Percentiles rank a stretch among this genome's conserved stretches.
These are phyloP conservation scores for Kluyveromyces siamensis DNA, from an alignment of 805 yeast species.

Conservation along the genomic window DNA sequence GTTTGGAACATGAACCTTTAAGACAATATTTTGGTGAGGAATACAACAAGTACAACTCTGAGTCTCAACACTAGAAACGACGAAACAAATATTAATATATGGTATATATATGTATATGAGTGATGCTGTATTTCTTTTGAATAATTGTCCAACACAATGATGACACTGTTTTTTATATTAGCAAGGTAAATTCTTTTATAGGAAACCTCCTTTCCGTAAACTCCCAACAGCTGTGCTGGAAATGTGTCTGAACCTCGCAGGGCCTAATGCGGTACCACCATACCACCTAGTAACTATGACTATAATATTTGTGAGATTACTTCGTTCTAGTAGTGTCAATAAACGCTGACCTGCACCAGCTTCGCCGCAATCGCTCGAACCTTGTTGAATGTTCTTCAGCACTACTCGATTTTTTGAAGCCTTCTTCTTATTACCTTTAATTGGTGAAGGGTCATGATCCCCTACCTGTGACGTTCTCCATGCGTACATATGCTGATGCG, in stretches of 20 bases:
- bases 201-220: slow-evolving; percentile 31
- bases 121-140: not conserved
- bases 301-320: slow-evolving; percentile 43
- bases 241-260: slow-evolving; percentile 62
- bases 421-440: slow-evolving; percentile 5
- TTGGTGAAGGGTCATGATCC: slow-evolving; percentile 1
- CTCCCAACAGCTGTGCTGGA: slow-evolving; percentile 47
- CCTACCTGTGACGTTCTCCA: slow-evolving; percentile 45
- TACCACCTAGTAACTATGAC: slow-evolving; percentile 76
- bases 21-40: slow-evolving; percentile 29
- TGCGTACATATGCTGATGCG: slow-evolving; percentile 69
- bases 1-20: slow-evolving; percentile 27
- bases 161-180: not conserved
- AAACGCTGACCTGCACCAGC: slow-evolving; percentile 61
- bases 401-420: slow-evolving; percentile 3
- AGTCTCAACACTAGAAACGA: slow-evolving; percentile 12
- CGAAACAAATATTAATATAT: not conserved
- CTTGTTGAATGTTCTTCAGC: slow-evolving; percentile 36
- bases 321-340: slow-evolving; percentile 42
- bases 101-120: not conserved
- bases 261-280: slow-evolving; percentile 69
- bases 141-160: not conserved
- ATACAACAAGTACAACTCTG: slow-evolving; percentile 16
- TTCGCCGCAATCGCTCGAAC: slow-evolving; percentile 64
- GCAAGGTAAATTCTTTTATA: slow-evolving; percentile 1